Conservation (phyloP, 2,329 filamentous ascomycete species). For the Emericellopsis atlantica region DNA sequence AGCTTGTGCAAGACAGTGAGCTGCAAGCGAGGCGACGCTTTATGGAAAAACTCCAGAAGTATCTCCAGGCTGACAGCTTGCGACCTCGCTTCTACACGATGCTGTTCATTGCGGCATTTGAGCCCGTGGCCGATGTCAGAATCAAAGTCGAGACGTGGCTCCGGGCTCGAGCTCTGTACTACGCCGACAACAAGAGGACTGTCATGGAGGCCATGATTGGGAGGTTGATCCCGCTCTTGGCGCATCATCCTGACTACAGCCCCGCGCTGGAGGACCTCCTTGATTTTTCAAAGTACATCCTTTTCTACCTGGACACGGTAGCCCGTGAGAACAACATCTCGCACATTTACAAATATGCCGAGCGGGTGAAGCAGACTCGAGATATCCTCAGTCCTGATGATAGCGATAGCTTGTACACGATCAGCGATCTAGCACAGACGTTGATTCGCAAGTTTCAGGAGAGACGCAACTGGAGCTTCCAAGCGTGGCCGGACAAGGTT, state of each 20-base stretch:
- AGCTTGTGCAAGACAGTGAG: slow-evolving; percentile 68
- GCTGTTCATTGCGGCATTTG: slow-evolving; percentile 82
- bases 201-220: slow-evolving; percentile 73
- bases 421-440: slow-evolving; percentile 77
- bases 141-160: slow-evolving; percentile 78
- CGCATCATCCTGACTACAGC: slow-evolving; percentile 86
- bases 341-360: slow-evolving; percentile 81
- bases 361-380: slow-evolving; percentile 79
- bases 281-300: slow-evolving; percentile 77
- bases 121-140: slow-evolving; percentile 64
- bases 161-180: slow-evolving; percentile 61
- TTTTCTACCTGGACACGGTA: slow-evolving; percentile 77
- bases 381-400: slow-evolving; percentile 60
- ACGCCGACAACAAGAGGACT: slow-evolving; percentile 42
- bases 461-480: slow-evolving; percentile 71
- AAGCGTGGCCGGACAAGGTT: slow-evolving; percentile 71
- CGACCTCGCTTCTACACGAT: slow-evolving; percentile 75
- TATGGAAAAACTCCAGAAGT: slow-evolving; percentile 78
- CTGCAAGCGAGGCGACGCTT: slow-evolving; percentile 67
- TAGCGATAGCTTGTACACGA: slow-evolving; percentile 67
- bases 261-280: slow-evolving; percentile 52
- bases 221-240: slow-evolving; percentile 73
- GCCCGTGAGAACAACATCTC: slow-evolving; percentile 80
- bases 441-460: slow-evolving; percentile 81
- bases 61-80: slow-evolving; percentile 62